Conservation (phyloP, 345 rosid species). For the Populus ilicifolia region DNA sequence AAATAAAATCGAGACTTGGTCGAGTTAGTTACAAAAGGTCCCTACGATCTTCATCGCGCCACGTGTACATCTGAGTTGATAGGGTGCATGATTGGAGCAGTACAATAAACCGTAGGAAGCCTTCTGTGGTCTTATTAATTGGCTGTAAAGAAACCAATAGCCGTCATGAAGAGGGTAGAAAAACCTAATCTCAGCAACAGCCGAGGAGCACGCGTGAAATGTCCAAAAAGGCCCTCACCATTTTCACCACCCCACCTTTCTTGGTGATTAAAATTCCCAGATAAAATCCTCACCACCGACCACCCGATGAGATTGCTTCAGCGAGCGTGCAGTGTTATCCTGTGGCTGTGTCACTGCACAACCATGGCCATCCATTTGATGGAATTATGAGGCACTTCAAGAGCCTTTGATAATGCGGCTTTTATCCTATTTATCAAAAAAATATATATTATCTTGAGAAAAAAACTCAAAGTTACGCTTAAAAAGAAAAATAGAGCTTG, state of each 20-base stretch:
- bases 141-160: not conserved
- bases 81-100: conserved; percentile 22
- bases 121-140: too few species aligned
- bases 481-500: too few species aligned
- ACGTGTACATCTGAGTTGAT: conserved; percentile 14
- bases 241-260: not conserved
- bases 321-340: not conserved
- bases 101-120: conserved; percentile 7
- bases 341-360: not conserved
- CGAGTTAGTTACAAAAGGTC: too few species aligned
- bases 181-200: conserved; percentile 8
- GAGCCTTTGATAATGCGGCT: too few species aligned
- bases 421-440: too few species aligned
- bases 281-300: not conserved
- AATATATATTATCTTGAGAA: too few species aligned
- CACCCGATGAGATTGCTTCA: not conserved
- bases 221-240: not conserved
- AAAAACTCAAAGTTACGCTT: too few species aligned
- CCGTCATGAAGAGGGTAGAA: conserved; percentile 9
- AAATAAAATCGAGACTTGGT: too few species aligned
- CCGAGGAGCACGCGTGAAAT: conserved; percentile 10
- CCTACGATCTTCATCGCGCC: not conserved
- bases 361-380: too few species aligned
- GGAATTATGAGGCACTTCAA: too few species aligned
- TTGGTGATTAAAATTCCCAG: not conserved